These are phyloP conservation scores for Pythium graminicola DNA, from an alignment of 352 stramenopile species.

Conservation along the genomic window DNA sequence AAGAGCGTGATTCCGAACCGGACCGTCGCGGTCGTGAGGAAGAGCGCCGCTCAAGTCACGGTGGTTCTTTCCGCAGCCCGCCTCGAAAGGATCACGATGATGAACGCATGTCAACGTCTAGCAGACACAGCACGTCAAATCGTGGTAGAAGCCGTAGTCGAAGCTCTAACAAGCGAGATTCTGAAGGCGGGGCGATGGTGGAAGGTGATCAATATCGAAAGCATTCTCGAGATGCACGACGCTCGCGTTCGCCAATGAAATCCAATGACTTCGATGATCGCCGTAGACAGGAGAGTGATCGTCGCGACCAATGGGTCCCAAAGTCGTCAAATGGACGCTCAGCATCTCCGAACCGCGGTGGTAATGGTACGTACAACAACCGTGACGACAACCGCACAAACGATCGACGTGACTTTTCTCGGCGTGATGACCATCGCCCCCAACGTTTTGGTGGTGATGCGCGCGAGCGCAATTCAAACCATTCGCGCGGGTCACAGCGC, in stretches of 20 bases:
- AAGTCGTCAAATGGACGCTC: background rate
- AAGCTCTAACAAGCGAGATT: background rate
- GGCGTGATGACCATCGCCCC: background rate
- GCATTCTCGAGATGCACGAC: background rate
- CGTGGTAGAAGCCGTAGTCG: constrained; percentile 8
- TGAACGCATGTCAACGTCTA: background rate
- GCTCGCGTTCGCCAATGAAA: constrained; percentile 2
- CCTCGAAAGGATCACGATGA: background rate
- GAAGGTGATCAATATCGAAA: background rate
- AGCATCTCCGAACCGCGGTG: background rate
- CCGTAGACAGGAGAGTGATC: background rate
- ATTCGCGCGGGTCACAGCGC: background rate
- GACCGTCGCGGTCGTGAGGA: background rate
- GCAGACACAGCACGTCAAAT: background rate
- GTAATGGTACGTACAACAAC: background rate
- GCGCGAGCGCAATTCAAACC: background rate
- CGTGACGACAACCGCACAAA: background rate
- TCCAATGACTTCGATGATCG: constrained; percentile 1
- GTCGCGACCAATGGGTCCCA: background rate
- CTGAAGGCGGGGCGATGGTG: background rate
- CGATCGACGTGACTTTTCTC: background rate
- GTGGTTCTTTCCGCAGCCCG: constrained; percentile 7
- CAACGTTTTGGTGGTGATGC: background rate
- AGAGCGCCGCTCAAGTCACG: background rate
- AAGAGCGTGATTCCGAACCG: background rate